Conservation (phyloP, 768 basidiomycete genomes). For the Mycena epipterygia region DNA sequence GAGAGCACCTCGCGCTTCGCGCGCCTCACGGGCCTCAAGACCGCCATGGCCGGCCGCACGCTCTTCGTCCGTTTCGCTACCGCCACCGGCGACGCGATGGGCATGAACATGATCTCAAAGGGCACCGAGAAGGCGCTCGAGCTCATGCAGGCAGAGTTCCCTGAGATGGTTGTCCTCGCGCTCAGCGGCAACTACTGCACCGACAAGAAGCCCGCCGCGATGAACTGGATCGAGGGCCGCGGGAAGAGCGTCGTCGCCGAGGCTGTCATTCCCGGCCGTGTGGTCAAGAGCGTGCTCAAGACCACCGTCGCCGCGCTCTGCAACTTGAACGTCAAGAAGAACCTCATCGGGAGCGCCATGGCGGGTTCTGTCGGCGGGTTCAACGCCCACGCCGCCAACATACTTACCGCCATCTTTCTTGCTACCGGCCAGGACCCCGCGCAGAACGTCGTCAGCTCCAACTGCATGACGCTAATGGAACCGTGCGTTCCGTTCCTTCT, state of each 20-base stretch:
- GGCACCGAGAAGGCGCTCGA: slow-evolving; percentile 96
- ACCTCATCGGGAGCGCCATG: slow-evolving; percentile 97
- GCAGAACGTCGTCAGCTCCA: slow-evolving; percentile 98
- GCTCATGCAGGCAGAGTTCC: slow-evolving; percentile 82
- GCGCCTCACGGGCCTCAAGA: slow-evolving; percentile 86
- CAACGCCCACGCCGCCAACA: slow-evolving; percentile 99
- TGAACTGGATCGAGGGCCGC: slow-evolving; percentile 99
- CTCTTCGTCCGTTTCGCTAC: slow-evolving; percentile 95
- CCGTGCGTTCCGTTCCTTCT: slow-evolving; percentile 71
- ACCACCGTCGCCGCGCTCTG: slow-evolving; percentile 92
- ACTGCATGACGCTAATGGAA: slow-evolving; percentile 99
- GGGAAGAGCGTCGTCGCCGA: slow-evolving; percentile 99
- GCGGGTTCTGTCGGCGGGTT: slow-evolving; percentile 98
- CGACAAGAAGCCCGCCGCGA: slow-evolving; percentile 99
- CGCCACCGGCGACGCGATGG: slow-evolving; percentile 98
- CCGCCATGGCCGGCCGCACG: slow-evolving; percentile 92
- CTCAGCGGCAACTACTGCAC: slow-evolving; percentile 99
- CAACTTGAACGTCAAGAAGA: slow-evolving; percentile 97
- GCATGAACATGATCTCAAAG: slow-evolving; percentile 99
- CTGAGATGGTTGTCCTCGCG: slow-evolving; percentile 91
- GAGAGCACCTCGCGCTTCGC: slow-evolving; percentile 97
- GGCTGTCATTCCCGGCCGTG: slow-evolving; percentile 89
- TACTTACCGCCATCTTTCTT: slow-evolving; percentile 93
- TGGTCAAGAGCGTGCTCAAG: slow-evolving; percentile 93
- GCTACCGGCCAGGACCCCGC: slow-evolving; percentile 99